Evolutionary conservation across 371 early-diverging fungal genomes (phyloP), one percentile per base, ranked within the genome.

Genomic region (Apophysomyces ossiformis): DNA sequence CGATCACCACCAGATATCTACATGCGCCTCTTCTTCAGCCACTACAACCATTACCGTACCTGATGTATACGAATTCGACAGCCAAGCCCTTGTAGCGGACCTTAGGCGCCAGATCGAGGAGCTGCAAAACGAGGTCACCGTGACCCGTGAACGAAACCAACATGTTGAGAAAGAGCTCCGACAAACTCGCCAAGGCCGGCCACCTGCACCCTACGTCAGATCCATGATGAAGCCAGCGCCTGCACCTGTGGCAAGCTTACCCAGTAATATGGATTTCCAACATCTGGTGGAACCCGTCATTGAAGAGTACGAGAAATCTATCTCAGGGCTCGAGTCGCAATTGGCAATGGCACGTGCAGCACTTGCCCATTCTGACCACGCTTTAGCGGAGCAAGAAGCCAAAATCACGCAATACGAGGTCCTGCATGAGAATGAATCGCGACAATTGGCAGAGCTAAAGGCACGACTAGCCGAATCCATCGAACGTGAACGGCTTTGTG

Each of bases 221-320:
- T 38, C 41, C 12, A 26, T 36, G 43, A 37, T 8, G 41, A 26
- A 26, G 32, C 47, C 57, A 7, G 13, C 38, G 2, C 39, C 58
- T 54, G 56, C 43, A 39, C 50, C 63, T 9, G 47, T 37, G 35
- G 37, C 50, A 32, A 57, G 57, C 13, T 26, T 26, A 26, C 32
- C 32, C 32, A 26, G 32, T 26, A 54, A 64, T 35, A 15, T 67
- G 26, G 74, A 78, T 15, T 88, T 90, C 63, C 85, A 87, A 50
- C 84, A 87, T 16, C 71, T 85, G 54, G 88, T 87, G 6, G 90
- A 87, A 39, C 88, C 90, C 41, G 87, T 88, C 32, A 88, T 89
- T 72, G 85, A 88, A 70, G 87, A 90, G 54, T 87, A 89, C 41
- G 89, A 87, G 69, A 88, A 87, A 60, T 82, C 85, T 0, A 79